phyloP scores from a whole-genome alignment of 345 rosid genomes.

The Noccaea bulbosa region DNA sequence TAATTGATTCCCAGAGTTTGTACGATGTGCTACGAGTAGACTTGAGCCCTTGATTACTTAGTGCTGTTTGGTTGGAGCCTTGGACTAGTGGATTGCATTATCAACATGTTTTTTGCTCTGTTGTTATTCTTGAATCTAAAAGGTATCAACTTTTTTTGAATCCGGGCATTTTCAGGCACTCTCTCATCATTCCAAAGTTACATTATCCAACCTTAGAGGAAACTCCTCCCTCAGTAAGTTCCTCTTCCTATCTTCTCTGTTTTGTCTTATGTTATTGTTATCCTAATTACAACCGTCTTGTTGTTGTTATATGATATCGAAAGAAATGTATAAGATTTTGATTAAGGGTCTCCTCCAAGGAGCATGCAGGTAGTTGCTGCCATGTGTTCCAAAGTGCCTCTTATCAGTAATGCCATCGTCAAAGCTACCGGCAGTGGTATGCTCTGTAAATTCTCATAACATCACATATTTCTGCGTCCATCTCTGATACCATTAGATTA shows the following conservation, averaged over 20 bases:
- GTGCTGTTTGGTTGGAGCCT: not conserved
- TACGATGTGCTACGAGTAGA: not conserved
- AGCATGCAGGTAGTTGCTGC: conserved; percentile 84
- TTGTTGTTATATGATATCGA: not conserved
- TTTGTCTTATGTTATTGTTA: not conserved
- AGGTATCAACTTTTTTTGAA: conserved; percentile 1
- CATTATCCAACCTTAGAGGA: conserved; percentile 78
- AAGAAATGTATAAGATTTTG: conserved; percentile 31
- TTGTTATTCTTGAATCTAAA: conserved; percentile 12
- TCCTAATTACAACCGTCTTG: conserved; percentile 10
- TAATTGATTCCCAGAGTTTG: not conserved
- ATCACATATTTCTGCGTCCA: not conserved
- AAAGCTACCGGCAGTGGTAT: conserved; percentile 79
- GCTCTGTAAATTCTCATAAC: conserved; percentile 25
- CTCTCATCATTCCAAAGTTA: conserved; percentile 85
- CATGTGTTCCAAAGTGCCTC: conserved; percentile 94
- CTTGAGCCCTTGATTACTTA: not conserved
- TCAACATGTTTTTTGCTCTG: not conserved
- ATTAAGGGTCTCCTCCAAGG: conserved; percentile 43
- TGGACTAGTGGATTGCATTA: conserved; percentile 3
- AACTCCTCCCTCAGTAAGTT: conserved; percentile 94
- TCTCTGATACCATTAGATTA: not conserved
- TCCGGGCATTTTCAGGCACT: conserved; percentile 65
- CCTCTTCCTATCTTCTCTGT: conserved; percentile 21
- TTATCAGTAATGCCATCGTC: conserved; percentile 80